phyloP scores from a whole-genome alignment of 148 eudicot species.

The Silene uniflora region DNA sequence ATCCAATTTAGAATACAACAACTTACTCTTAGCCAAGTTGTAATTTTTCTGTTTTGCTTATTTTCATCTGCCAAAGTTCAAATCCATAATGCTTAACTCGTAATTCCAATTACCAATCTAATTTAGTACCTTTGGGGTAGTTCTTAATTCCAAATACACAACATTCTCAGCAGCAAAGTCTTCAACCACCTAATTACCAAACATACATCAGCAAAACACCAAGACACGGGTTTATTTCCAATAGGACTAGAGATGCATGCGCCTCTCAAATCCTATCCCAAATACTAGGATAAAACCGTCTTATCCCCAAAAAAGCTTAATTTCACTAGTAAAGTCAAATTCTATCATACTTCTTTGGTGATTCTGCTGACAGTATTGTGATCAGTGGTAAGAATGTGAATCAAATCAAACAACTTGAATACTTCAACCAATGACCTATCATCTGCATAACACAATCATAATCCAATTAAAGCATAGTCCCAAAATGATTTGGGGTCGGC shows the following conservation, averaged over 20 bases:
- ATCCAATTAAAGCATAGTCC: background rate
- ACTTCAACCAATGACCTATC: conserved; percentile 81
- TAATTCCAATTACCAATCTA: background rate
- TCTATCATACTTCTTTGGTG: conserved; percentile 70
- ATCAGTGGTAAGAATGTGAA: conserved; percentile 82
- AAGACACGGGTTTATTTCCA: background rate
- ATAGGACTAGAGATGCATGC: background rate
- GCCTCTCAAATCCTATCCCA: conserved; percentile 2
- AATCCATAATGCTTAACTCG: background rate
- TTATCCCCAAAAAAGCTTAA: background rate
- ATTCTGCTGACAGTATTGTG: conserved; percentile 73
- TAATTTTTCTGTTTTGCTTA: background rate
- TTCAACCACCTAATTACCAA: conserved; percentile 62
- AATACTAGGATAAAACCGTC: conserved; percentile 8
- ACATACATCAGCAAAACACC: background rate
- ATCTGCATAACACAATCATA: conserved; percentile 33
- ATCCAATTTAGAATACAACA: background rate
- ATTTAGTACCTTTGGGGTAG: conserved; percentile 82
- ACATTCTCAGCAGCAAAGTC: conserved; percentile 97
- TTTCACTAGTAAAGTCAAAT: conserved; percentile 5
- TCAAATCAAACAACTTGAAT: conserved; percentile 92
- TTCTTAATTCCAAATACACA: conserved; percentile 89
- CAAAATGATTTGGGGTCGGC: background rate
- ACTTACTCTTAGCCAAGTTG: background rate
- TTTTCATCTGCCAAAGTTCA: background rate